Conservation (phyloP, 164 flowering plant species). For the Nelumbo lutea region DNA sequence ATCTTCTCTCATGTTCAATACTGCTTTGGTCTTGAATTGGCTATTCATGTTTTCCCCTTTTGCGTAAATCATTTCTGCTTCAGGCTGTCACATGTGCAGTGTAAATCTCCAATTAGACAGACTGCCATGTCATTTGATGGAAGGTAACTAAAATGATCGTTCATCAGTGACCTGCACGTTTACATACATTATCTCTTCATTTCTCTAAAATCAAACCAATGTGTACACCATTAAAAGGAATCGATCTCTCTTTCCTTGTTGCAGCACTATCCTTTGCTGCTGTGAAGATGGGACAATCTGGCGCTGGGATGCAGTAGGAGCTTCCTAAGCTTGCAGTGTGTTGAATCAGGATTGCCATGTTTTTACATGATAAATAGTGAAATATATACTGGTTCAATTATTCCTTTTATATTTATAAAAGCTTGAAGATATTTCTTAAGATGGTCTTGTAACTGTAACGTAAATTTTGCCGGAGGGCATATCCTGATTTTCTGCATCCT, state of each 20-base stretch:
- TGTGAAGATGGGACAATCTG: constrained; percentile 97
- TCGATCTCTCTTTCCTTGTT: constrained; percentile 2
- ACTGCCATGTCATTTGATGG: constrained; percentile 98
- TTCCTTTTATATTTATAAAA: too few species aligned
- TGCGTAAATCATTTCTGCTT: constrained; percentile 1
- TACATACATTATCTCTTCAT: background rate
- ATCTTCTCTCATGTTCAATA: background rate
- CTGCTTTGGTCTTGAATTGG: background rate
- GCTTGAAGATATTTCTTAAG: too few species aligned
- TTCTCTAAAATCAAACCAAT: too few species aligned
- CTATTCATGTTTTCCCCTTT: background rate
- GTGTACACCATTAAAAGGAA: background rate
- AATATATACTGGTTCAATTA: background rate
- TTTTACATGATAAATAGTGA: background rate
- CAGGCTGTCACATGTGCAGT: constrained; percentile 81
- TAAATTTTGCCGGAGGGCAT: too few species aligned
- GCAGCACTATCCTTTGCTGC: constrained; percentile 88
- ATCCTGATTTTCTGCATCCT: too few species aligned
- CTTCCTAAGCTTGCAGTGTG: constrained; percentile 9
- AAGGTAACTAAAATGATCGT: constrained; percentile 41
- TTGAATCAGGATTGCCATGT: background rate
- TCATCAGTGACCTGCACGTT: background rate
- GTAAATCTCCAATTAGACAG: constrained; percentile 87
- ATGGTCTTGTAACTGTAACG: too few species aligned
- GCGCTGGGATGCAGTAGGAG: constrained; percentile 81